A percentile compares a stretch with the other conserved stretches of the same genome.
These are phyloP conservation scores for Sistotremastrum suecicum DNA, from an alignment of 768 basidiomycete species.

Conservation along the genomic window DNA sequence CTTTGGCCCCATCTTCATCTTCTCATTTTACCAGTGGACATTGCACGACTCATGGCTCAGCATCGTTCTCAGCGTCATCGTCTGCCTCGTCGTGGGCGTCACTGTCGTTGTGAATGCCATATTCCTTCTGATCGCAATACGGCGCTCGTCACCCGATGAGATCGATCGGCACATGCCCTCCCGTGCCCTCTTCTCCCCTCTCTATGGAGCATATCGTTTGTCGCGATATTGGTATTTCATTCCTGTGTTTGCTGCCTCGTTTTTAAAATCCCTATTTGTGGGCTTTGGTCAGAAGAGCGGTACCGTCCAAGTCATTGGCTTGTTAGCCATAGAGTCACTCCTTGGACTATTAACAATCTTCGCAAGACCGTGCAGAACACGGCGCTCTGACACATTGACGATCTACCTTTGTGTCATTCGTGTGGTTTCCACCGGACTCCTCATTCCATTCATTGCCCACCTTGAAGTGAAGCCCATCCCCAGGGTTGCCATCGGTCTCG, in stretches of 20 bases:
- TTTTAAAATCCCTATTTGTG: constrained; percentile 62
- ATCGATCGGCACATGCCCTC: constrained; percentile 21
- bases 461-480: constrained; percentile 60
- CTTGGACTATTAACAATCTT: constrained; percentile 21
- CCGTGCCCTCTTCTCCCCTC: constrained; percentile 34
- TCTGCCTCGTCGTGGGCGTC: constrained; percentile 35
- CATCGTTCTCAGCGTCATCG: constrained; percentile 60
- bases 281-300: constrained; percentile 48
- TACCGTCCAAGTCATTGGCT: constrained; percentile 51
- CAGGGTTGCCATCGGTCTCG: constrained; percentile 66
- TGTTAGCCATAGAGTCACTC: constrained; percentile 51
- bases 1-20: constrained; percentile 57
- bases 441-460: constrained; percentile 64
- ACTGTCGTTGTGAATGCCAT: constrained; percentile 34
- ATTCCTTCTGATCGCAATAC: constrained; percentile 32
- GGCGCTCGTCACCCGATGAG: constrained; percentile 24
- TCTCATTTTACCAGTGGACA: constrained; percentile 86
- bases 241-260: constrained; percentile 37
- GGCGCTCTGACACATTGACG: constrained; percentile 56
- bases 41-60: constrained; percentile 81
- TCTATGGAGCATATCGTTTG: constrained; percentile 53
- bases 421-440: constrained; percentile 51
- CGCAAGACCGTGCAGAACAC: constrained; percentile 46
- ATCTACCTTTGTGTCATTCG: constrained; percentile 55
- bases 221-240: constrained; percentile 57